phyloP scores from a whole-genome alignment of 805 yeast genomes.

The Priceomyces castillae region DNA sequence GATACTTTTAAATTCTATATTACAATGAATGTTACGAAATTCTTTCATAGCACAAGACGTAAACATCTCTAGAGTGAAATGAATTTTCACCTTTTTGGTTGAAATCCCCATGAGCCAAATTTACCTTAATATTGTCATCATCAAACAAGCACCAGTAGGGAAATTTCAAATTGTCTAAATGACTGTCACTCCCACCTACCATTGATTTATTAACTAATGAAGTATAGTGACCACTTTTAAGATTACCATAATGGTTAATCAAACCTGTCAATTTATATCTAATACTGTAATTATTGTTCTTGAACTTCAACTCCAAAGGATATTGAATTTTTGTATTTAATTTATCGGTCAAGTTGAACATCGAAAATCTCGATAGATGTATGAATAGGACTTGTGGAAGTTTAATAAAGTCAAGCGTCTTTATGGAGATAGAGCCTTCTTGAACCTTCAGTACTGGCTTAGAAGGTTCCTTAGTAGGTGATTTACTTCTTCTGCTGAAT shows the following conservation, averaged over 20 bases:
- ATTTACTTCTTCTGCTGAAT: constrained; percentile 32
- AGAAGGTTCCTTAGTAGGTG: constrained; percentile 26
- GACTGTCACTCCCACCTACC: constrained; percentile 5
- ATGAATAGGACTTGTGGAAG: constrained; percentile 38
- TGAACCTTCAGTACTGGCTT: constrained; percentile 4
- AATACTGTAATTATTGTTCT: constrained; percentile 27
- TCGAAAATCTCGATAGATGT: constrained; percentile 44
- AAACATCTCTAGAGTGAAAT: constrained; percentile 56
- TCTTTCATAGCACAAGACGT: constrained; percentile 65
- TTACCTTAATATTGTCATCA: constrained; percentile 56
- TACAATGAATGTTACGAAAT: constrained; percentile 8
- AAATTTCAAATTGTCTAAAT: constrained; percentile 26
- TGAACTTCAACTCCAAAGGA: constrained; percentile 53
- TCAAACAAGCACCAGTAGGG: constrained; percentile 75
- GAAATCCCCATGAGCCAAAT: constrained; percentile 46
- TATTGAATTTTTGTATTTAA: constrained; percentile 49
- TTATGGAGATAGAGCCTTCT: constrained; percentile 17
- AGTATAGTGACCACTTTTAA: constrained; percentile 77
- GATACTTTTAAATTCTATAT: constrained; percentile 3
- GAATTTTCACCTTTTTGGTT: constrained; percentile 27
- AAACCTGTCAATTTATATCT: constrained; percentile 58
- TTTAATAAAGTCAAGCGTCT: constrained; percentile 29
- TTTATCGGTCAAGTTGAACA: constrained; percentile 53
- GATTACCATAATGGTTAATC: constrained; percentile 68
- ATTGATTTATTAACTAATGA: constrained; percentile 53